Evolutionary conservation across 2,329 filamentous ascomycete species (phyloP).

Genomic region (Aspergillus pseudonomiae): DNA sequence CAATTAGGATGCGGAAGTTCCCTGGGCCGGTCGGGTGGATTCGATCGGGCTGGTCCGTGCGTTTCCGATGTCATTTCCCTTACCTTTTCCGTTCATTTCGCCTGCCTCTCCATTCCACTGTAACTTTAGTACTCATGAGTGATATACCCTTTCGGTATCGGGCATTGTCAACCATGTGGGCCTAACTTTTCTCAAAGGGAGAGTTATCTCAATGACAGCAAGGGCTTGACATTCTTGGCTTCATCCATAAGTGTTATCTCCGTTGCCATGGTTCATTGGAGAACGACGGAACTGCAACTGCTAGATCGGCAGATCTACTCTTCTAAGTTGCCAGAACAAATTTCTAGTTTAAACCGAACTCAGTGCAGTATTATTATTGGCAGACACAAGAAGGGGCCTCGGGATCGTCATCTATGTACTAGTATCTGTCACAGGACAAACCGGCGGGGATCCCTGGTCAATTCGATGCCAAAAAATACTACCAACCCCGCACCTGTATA

Average conservation of each 20-base stretch:
- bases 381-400: neutral
- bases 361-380: neutral
- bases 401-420: neutral
- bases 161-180: neutral
- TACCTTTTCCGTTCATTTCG: neutral
- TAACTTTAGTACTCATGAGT: neutral
- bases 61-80: conserved; percentile 8
- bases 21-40: neutral
- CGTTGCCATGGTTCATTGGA: too few relatives aligned
- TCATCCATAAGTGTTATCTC: neutral
- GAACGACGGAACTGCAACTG: too few relatives aligned
- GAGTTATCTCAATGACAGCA: neutral
- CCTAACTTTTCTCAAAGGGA: neutral
- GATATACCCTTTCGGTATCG: neutral
- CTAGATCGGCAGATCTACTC: too few relatives aligned
- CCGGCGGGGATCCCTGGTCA: neutral
- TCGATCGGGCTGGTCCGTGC: conserved; percentile 15
- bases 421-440: neutral
- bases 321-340: too few relatives aligned
- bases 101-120: neutral
- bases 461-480: neutral
- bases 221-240: neutral
- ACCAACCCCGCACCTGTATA: conserved; percentile 1
- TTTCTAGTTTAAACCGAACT: neutral
- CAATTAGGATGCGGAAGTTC: neutral